Conservation (phyloP, 164 flowering plant species). For the Brasenia schreberi region DNA sequence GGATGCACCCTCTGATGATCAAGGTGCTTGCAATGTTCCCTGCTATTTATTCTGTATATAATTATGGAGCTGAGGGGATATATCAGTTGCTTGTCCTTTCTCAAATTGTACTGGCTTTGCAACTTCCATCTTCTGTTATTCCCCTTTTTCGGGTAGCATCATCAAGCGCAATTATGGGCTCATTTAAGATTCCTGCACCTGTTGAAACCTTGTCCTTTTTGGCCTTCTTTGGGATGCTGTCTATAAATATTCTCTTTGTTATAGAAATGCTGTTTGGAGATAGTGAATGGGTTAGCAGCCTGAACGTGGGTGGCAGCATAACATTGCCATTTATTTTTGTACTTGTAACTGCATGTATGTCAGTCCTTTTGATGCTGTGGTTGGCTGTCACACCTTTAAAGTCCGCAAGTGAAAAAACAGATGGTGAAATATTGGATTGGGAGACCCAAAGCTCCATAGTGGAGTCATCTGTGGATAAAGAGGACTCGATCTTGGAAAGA, state of each 20-base stretch:
- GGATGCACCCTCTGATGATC: constrained; percentile 67
- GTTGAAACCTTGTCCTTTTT: constrained; percentile 51
- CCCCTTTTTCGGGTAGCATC: constrained; percentile 90
- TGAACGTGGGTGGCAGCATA: constrained; percentile 36
- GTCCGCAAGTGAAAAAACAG: constrained; percentile 42
- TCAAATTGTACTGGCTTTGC: constrained; percentile 71
- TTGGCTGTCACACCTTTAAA: constrained; percentile 71
- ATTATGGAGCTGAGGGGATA: constrained; percentile 75
- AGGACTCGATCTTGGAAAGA: constrained; percentile 16
- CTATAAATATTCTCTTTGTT: constrained; percentile 51
- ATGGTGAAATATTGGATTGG: constrained; percentile 39
- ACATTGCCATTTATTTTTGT: constrained; percentile 39
- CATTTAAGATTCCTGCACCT: constrained; percentile 41
- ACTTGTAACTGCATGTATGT: constrained; percentile 36
- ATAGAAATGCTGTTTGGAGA: constrained; percentile 77
- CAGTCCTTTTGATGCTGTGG: constrained; percentile 76
- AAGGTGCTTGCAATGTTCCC: constrained; percentile 48
- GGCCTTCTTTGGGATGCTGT: constrained; percentile 61
- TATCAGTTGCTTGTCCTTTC: constrained; percentile 73
- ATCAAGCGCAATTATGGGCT: constrained; percentile 69
- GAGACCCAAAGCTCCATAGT: constrained; percentile 17
- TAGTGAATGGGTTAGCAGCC: constrained; percentile 68
- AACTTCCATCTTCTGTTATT: constrained; percentile 87
- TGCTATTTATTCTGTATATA: constrained; percentile 58
- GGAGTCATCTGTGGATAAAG: constrained; percentile 18